These are phyloP conservation scores for Talaromyces adpressus DNA, from an alignment of 495 filamentous ascomycete species.

Conservation along the genomic window DNA sequence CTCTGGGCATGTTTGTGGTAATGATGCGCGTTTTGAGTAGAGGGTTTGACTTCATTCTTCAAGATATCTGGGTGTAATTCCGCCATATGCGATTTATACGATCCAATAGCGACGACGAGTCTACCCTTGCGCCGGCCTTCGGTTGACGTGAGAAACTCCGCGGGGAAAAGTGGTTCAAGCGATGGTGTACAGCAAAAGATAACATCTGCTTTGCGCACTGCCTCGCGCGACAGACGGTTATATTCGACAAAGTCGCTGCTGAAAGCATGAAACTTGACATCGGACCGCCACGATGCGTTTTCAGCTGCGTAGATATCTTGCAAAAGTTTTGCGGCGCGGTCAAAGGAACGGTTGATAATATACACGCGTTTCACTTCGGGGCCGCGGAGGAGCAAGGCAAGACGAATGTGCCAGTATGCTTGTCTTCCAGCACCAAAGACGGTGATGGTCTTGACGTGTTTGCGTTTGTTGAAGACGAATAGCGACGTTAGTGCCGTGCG, in stretches of 20 bases:
- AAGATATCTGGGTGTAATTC: slow-evolving; percentile 77
- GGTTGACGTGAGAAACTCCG: slow-evolving; percentile 52
- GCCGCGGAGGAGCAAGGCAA: slow-evolving; percentile 68
- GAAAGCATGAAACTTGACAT: slow-evolving; percentile 63
- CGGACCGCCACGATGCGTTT: slow-evolving; percentile 45
- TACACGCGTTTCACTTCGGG: slow-evolving; percentile 66
- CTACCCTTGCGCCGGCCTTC: slow-evolving; percentile 69
- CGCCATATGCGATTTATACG: slow-evolving; percentile 77
- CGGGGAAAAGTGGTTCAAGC: slow-evolving; percentile 54
- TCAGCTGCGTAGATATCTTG: slow-evolving; percentile 47
- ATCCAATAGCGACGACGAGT: slow-evolving; percentile 75
- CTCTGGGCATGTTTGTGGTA: slow-evolving; percentile 65
- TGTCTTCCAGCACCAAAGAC: slow-evolving; percentile 90
- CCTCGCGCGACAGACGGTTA: slow-evolving; percentile 53
- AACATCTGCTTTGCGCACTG: slow-evolving; percentile 61
- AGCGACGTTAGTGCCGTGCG: slow-evolving; percentile 80
- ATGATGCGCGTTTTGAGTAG: slow-evolving; percentile 40
- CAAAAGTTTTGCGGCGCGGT: slow-evolving; percentile 48
- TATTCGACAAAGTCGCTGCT: slow-evolving; percentile 69
- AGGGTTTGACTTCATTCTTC: slow-evolving; percentile 52
- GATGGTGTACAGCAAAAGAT: slow-evolving; percentile 79
- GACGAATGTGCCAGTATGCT: slow-evolving; percentile 88
- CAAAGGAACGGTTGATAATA: slow-evolving; percentile 71
- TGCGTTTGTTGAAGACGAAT: slow-evolving; percentile 65
- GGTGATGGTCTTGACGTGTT: slow-evolving; percentile 60